Conservation (phyloP, 2,329 filamentous ascomycete species). For the Alternaria sp. region DNA sequence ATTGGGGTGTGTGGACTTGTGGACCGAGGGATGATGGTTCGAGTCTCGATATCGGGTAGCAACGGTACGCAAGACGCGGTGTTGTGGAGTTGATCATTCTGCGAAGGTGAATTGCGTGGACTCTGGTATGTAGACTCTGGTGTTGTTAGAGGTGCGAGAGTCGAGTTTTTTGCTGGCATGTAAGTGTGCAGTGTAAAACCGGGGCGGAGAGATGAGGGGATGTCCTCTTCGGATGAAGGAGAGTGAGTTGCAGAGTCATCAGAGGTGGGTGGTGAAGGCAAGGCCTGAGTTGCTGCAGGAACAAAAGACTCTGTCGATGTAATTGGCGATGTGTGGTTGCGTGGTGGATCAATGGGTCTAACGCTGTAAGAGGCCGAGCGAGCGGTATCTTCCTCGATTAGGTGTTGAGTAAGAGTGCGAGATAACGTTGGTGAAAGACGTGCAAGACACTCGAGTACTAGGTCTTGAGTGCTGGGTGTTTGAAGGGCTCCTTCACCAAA, state of each 20-base stretch:
- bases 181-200: neutral
- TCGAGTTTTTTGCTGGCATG: neutral
- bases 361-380: neutral
- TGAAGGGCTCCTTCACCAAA: accelerated
- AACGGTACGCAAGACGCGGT: too few species aligned
- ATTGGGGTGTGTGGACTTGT: neutral
- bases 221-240: neutral
- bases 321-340: neutral
- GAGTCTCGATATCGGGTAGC: neutral
- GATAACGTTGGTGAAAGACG: neutral
- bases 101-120: neutral
- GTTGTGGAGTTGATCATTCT: too few species aligned
- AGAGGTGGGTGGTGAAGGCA: neutral
- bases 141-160: neutral
- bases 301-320: neutral
- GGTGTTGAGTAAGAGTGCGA: neutral
- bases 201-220: neutral
- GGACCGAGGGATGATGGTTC: too few species aligned
- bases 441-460: neutral
- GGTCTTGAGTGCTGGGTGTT: neutral
- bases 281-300: neutral
- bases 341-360: neutral
- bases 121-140: too few species aligned
- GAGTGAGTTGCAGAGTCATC: neutral
- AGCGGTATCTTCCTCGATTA: neutral